Evolutionary conservation across 192 early-diverging fungal genomes (phyloP).

Genomic region (Coemansia sp.): DNA sequence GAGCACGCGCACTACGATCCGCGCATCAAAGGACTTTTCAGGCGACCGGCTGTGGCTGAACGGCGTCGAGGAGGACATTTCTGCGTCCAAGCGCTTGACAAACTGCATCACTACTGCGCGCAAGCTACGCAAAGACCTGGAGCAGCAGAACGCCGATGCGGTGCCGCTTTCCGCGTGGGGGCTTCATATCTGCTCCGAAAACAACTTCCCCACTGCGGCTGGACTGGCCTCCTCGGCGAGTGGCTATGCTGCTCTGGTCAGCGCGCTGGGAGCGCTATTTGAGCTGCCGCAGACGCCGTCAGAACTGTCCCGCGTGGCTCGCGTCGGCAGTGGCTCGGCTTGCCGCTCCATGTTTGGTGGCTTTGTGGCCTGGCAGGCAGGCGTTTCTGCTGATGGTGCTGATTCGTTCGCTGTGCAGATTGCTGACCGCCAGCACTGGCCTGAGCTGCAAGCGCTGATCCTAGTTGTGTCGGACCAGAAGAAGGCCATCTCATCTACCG

Average conservation of each 20-base stretch:
- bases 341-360: constrained; percentile 97
- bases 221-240: constrained; percentile 96
- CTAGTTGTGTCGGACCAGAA: constrained; percentile 90
- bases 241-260: constrained; percentile 92
- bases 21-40: constrained; percentile 60
- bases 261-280: constrained; percentile 72
- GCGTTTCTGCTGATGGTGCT: constrained; percentile 70
- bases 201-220: constrained; percentile 99
- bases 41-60: constrained; percentile 94
- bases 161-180: constrained; percentile 59
- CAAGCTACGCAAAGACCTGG: constrained; percentile 66
- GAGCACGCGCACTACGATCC: constrained; percentile 90
- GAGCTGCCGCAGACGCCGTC: constrained; percentile 67
- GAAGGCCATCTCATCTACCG: constrained; percentile 88
- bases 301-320: constrained; percentile 85
- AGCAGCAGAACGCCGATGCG: constrained; percentile 43
- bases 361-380: constrained; percentile 98
- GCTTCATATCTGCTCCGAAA: constrained; percentile 93
- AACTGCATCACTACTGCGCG: constrained; percentile 81
- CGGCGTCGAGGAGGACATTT: constrained; percentile 80
- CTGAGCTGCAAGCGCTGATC: constrained; percentile 92
- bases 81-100: constrained; percentile 76
- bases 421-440: constrained; percentile 88
- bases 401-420: constrained; percentile 93
- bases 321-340: constrained; percentile 94